Conservation (phyloP, 495 filamentous ascomycete species). For the Penicillium canescens region DNA sequence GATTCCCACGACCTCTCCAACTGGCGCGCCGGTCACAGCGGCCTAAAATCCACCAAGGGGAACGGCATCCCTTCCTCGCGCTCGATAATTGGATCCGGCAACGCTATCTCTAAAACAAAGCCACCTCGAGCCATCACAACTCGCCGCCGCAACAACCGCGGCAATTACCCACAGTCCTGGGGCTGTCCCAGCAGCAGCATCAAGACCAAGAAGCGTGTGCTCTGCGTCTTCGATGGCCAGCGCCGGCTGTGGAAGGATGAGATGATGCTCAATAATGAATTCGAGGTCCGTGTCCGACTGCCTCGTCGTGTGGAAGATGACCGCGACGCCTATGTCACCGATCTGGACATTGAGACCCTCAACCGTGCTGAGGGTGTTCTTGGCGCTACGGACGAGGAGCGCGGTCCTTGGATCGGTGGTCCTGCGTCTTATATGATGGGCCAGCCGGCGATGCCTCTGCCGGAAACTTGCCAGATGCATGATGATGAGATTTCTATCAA, state of each 20-base stretch:
- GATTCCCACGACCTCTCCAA: conserved; percentile 54
- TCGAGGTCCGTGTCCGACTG: conserved; percentile 85
- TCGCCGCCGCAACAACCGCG: conserved; percentile 80
- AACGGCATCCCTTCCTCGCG: conserved; percentile 39
- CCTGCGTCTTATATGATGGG: conserved; percentile 39
- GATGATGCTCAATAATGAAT: conserved; percentile 96
- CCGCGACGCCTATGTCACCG: conserved; percentile 75
- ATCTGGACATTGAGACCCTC: conserved; percentile 89
- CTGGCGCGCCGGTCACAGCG: conserved; percentile 51
- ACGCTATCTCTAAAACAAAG: conserved; percentile 45
- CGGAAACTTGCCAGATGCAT: conserved; percentile 31
- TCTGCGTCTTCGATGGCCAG: conserved; percentile 89
- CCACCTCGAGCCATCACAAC: conserved; percentile 48
- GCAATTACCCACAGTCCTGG: conserved; percentile 91
- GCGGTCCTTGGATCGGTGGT: conserved; percentile 70
- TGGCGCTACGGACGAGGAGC: conserved; percentile 76
- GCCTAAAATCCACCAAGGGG: conserved; percentile 39
- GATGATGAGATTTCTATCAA: conserved; percentile 42
- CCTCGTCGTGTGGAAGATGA: conserved; percentile 61
- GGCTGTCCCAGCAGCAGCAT: conserved; percentile 87
- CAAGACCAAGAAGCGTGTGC: conserved; percentile 95
- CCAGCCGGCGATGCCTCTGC: conserved; percentile 35
- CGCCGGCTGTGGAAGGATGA: conserved; percentile 94
- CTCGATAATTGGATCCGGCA: conserved; percentile 50
- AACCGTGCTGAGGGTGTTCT: conserved; percentile 81